These are phyloP conservation scores for Neckera pumila DNA, from an alignment of 225 moss, liverwort and hornwort species.

Conservation along the genomic window DNA sequence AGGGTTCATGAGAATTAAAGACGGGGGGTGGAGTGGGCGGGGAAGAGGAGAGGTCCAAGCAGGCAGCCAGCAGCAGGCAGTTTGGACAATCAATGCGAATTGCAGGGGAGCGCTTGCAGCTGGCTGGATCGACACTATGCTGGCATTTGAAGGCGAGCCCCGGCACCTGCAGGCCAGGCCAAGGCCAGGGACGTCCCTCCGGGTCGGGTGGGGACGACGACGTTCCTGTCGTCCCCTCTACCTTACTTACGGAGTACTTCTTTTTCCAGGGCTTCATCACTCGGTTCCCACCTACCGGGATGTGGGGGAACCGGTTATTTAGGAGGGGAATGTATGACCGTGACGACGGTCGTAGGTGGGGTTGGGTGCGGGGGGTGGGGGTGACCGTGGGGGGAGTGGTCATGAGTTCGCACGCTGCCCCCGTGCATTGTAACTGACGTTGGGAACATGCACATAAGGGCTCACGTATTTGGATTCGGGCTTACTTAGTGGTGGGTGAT, in stretches of 20 bases:
- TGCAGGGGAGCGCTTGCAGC: not conserved
- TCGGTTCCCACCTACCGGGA: not conserved
- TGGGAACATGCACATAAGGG: not conserved
- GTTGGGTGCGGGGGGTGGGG: not conserved
- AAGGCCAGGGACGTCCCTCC: not conserved
- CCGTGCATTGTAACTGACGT: not conserved
- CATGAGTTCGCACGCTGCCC: not conserved
- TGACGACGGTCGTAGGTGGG: not conserved
- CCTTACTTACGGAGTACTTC: not conserved
- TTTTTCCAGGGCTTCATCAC: not conserved
- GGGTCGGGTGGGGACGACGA: not conserved
- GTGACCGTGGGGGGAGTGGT: not conserved
- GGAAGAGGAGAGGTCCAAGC: not conserved
- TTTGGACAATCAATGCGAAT: not conserved
- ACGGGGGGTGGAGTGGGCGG: not conserved
- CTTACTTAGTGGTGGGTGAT: not conserved
- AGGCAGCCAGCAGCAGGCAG: not conserved
- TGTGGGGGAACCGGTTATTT: not conserved
- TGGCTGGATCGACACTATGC: constrained; percentile 1
- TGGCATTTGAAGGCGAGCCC: not conserved
- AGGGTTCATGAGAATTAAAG: constrained; percentile 14
- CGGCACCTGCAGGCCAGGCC: no score
- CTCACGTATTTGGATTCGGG: not conserved
- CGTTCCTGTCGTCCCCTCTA: not conserved
- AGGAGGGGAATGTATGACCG: not conserved